Conservation (phyloP, 495 filamentous ascomycete species). For the Annulohypoxylon moriforme region DNA sequence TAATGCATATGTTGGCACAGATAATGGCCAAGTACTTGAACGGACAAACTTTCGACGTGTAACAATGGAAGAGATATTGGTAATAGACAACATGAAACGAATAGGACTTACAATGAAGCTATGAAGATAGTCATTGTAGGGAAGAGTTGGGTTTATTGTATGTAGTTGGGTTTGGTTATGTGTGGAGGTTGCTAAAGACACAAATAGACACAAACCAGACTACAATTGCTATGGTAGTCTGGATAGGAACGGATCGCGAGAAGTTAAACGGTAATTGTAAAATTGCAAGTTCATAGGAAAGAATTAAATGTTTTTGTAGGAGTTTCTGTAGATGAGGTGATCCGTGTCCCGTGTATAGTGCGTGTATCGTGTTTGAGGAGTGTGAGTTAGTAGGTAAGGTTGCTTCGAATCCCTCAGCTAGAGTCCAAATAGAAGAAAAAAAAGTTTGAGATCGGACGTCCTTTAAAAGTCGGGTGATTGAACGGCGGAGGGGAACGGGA, state of each 20-base stretch:
- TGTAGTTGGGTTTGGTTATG: neutral
- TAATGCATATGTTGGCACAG: neutral
- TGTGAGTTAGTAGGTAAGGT: neutral
- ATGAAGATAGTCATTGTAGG: slow-evolving; percentile 83
- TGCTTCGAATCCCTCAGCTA: slow-evolving; percentile 11
- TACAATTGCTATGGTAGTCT: slow-evolving; percentile 27
- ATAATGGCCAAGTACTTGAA: neutral
- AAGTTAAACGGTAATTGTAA: slow-evolving; percentile 30
- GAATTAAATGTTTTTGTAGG: slow-evolving; percentile 7
- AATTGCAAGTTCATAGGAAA: slow-evolving; percentile 44
- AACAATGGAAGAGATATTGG: neutral
- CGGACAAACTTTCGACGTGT: neutral
- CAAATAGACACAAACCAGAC: slow-evolving; percentile 21
- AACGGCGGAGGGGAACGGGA: slow-evolving; percentile 39
- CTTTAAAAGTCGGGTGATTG: slow-evolving; percentile 39
- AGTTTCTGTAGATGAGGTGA: neutral
- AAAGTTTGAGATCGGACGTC: slow-evolving; percentile 39
- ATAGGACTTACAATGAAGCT: slow-evolving; percentile 77
- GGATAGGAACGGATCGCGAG: neutral
- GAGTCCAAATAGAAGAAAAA: slow-evolving; percentile 33
- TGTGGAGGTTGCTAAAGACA: slow-evolving; percentile 16
- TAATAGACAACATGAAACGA: slow-evolving; percentile 10
- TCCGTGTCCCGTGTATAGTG: neutral
- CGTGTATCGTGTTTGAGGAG: neutral
- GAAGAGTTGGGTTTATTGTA: neutral